Conservation (phyloP, 2,329 filamentous ascomycete species). For the Botrytis deweyae region DNA sequence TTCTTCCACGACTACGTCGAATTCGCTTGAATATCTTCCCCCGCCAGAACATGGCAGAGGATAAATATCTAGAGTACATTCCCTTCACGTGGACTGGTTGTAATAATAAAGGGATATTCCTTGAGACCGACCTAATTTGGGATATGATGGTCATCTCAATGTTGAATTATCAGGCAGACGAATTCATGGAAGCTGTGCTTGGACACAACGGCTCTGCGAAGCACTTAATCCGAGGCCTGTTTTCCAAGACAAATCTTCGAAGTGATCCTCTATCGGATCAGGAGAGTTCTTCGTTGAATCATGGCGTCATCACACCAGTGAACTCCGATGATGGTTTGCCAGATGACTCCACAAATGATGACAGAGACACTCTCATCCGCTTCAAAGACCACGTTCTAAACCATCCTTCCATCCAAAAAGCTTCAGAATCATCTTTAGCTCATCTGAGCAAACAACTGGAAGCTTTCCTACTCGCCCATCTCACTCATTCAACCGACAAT, state of each 20-base stretch:
- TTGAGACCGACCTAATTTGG: neutral
- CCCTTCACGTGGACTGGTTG: conserved; percentile 12
- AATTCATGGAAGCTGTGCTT: conserved; percentile 2
- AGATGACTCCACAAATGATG: neutral
- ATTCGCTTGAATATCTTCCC: neutral
- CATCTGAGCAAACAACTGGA: neutral
- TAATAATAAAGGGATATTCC: neutral
- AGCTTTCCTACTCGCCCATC: neutral
- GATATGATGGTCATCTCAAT: conserved; percentile 12
- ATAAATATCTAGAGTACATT: conserved; percentile 14
- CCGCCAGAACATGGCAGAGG: neutral
- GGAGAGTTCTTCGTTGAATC: neutral
- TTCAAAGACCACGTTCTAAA: neutral
- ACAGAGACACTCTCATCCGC: neutral
- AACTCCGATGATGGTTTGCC: neutral
- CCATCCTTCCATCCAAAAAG: neutral
- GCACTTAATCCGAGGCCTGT: neutral
- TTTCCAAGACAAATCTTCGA: neutral
- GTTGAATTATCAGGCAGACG: conserved; percentile 9
- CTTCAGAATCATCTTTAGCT: neutral
- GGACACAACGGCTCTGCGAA: neutral
- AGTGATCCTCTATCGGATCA: neutral
- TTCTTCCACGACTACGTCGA: neutral
- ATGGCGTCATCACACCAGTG: neutral
- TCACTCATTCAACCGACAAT: neutral